Percentiles rank a stretch among this genome's conserved stretches.
These are phyloP conservation scores for Coemansia sp. DNA, from an alignment of 192 early-diverging fungal species.

Conservation along the genomic window DNA sequence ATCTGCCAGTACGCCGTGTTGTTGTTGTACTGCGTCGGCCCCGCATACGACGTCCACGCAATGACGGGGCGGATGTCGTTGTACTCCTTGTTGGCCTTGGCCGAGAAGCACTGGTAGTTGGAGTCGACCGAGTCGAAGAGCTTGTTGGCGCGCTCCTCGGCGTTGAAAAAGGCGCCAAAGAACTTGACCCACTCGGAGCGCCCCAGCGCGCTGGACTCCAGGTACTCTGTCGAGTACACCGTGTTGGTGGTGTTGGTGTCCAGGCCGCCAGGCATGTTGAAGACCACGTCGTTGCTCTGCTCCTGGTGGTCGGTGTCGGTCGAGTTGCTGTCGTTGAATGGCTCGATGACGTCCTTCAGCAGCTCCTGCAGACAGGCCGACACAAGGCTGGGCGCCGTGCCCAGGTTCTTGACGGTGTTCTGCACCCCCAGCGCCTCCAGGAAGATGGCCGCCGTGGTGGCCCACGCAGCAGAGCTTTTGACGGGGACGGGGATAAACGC, in stretches of 20 bases:
- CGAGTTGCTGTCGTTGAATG: conserved; percentile 40
- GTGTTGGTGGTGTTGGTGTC: conserved; percentile 34
- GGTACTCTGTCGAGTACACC: conserved; percentile 38
- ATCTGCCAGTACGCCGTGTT: conserved; percentile 67
- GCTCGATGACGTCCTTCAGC: conserved; percentile 38
- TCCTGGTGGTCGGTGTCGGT: conserved; percentile 38
- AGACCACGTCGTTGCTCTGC: conserved; percentile 29
- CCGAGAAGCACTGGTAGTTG: conserved; percentile 49
- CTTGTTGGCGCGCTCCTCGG: conserved; percentile 53
- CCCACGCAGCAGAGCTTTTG: conserved; percentile 38
- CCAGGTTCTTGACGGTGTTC: conserved; percentile 41
- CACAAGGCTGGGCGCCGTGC: conserved; percentile 42
- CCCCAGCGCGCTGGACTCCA: conserved; percentile 39
- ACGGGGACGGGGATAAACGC: conserved; percentile 46
- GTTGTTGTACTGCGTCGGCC: conserved; percentile 64
- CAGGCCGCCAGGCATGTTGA: conserved; percentile 36
- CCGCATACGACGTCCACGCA: conserved; percentile 64
- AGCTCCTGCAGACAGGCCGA: conserved; percentile 55
- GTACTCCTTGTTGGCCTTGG: conserved; percentile 47
- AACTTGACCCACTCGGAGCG: conserved; percentile 59
- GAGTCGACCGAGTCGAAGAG: conserved; percentile 37
- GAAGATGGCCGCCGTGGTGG: conserved; percentile 43
- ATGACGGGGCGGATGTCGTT: conserved; percentile 53
- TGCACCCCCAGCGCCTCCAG: conserved; percentile 53
- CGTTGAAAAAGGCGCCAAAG: conserved; percentile 53